phyloP scores from a whole-genome alignment of 805 yeast genomes.

The Zygosaccharomyces rouxii region DNA sequence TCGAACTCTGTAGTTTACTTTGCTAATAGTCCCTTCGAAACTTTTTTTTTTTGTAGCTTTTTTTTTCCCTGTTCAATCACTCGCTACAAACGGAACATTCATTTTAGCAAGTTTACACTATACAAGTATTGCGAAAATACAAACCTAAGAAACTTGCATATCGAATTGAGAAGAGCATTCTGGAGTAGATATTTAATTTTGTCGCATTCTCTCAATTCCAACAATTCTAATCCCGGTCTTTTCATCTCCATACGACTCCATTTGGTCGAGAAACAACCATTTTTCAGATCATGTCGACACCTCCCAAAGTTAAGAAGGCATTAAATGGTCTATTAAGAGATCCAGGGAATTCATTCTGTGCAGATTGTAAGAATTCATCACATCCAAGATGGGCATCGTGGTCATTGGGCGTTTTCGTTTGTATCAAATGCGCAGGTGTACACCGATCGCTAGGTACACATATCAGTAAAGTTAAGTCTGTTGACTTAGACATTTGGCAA shows the following conservation, averaged over 20 bases:
- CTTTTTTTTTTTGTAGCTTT: background rate
- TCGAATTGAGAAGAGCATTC: background rate
- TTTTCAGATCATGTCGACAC: conserved; percentile 35
- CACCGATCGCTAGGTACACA: conserved; percentile 96
- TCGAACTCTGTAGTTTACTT: background rate
- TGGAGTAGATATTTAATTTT: background rate
- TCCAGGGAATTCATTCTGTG: conserved; percentile 73
- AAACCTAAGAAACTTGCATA: background rate
- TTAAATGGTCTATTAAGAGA: conserved; percentile 73
- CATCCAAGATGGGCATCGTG: conserved; percentile 99
- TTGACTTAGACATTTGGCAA: conserved; percentile 94
- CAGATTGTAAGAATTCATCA: conserved; percentile 82
- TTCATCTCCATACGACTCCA: background rate
- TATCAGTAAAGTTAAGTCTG: conserved; percentile 86
- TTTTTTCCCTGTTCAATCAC: background rate
- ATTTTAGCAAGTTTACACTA: background rate
- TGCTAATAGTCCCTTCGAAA: background rate
- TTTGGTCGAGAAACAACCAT: background rate
- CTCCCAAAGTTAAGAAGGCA: conserved; percentile 44
- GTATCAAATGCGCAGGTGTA: conserved; percentile 93
- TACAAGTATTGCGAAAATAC: background rate
- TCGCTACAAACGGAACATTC: background rate
- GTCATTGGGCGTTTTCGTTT: conserved; percentile 88
- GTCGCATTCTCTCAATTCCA: background rate
- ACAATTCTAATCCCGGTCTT: background rate